phyloP scores from a whole-genome alignment of 2,329 filamentous ascomycete genomes.

The Coniochaeta sp. region DNA sequence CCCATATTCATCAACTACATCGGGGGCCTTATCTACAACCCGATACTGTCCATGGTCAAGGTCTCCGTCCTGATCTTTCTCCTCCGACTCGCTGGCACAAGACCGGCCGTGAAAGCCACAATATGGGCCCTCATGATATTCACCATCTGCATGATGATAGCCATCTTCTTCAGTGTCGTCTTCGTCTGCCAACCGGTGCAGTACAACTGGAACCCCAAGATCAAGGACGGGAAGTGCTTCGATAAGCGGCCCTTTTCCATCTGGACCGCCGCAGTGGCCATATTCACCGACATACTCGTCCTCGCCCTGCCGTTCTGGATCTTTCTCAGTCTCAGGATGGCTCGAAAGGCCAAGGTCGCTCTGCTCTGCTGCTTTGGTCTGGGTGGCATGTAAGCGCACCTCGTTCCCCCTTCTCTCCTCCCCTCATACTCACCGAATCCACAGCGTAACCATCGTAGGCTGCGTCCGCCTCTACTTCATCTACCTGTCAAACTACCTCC shows the following conservation, averaged over 20 bases:
- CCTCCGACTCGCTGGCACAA: slow-evolving; percentile 22
- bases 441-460: slow-evolving; percentile 19
- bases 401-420: neutral
- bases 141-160: slow-evolving; percentile 25
- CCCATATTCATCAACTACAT: slow-evolving; percentile 16
- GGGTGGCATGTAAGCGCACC: slow-evolving; percentile 15
- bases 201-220: slow-evolving; percentile 21
- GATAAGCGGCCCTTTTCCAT: slow-evolving; percentile 23
- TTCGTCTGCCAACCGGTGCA: slow-evolving; percentile 32
- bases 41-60: slow-evolving; percentile 24
- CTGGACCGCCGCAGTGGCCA: slow-evolving; percentile 26
- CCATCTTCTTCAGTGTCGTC: slow-evolving; percentile 27
- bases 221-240: slow-evolving; percentile 23
- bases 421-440: slow-evolving; percentile 5
- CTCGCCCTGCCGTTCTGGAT: slow-evolving; percentile 27
- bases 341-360: slow-evolving; percentile 21
- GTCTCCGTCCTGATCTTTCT: slow-evolving; percentile 24
- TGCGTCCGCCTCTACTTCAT: slow-evolving; percentile 18
- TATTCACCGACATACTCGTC: slow-evolving; percentile 32
- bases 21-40: slow-evolving; percentile 23
- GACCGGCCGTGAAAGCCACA: slow-evolving; percentile 15
- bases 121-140: slow-evolving; percentile 24
- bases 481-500: slow-evolving; percentile 13
- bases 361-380: slow-evolving; percentile 26
- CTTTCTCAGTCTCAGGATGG: slow-evolving; percentile 24